Conservation (phyloP, 1,284 basidiomycete species). For the Tilletia caries region DNA sequence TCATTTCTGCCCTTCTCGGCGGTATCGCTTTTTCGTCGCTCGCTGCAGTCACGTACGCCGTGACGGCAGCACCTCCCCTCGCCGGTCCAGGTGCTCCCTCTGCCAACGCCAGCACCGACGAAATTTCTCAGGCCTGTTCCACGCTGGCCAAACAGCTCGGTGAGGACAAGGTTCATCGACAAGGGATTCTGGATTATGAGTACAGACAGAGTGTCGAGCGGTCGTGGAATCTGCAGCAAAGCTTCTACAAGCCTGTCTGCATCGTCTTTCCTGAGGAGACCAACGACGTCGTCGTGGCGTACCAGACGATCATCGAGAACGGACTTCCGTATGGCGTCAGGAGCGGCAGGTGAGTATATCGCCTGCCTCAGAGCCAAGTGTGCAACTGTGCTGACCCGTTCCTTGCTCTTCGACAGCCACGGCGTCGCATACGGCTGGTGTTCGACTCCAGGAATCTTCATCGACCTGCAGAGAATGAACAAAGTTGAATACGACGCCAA, state of each 20-base stretch:
- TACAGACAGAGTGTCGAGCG: background rate
- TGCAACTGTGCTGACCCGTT: too few species aligned
- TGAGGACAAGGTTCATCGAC: background rate
- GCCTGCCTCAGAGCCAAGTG: background rate
- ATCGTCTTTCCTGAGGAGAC: background rate
- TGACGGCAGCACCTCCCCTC: background rate
- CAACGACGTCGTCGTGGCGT: background rate
- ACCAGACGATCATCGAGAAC: background rate
- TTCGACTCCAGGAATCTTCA: background rate
- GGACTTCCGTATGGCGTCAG: background rate
- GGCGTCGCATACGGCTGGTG: background rate
- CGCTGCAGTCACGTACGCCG: too few species aligned
- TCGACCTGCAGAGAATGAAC: slow-evolving; percentile 2
- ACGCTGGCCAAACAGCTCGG: background rate
- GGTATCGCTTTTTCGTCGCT: too few species aligned
- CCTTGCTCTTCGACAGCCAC: background rate
- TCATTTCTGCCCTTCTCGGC: too few species aligned
- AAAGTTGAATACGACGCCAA: background rate
- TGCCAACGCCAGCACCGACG: background rate
- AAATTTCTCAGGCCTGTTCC: background rate
- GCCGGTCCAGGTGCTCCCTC: background rate
- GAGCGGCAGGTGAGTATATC: background rate
- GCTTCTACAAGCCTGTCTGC: background rate
- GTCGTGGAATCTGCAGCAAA: background rate
- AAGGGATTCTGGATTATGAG: background rate